Base-by-base conservation (phyloP, 2,329 filamentous ascomycete species). In the Neofusicoccum cordaticola region DNA sequence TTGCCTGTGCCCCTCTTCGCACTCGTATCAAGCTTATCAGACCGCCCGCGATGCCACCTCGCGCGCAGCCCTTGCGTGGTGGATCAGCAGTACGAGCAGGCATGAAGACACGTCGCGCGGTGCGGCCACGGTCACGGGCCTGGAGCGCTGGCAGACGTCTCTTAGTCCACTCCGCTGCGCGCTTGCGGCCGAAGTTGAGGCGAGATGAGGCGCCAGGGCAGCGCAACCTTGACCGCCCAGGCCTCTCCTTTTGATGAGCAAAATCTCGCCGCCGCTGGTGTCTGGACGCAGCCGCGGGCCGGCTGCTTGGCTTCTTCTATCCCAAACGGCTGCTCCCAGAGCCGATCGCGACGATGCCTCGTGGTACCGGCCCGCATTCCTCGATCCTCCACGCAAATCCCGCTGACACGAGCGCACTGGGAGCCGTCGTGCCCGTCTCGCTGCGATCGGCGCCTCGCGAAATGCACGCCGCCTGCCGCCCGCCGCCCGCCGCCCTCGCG, bases 351-450 rank as follows among this genome's bases (percentile, higher is more conserved):
- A 47, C 31, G 42, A 9, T 37, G 27, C 42, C 56, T 60, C 56
- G 56, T 60, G 56, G 42, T 37, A n/a, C 42, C 41, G 56, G 56
- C 56, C 56, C 56, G 53, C 56, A 47, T 3, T 19, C 39, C 42
- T 60, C 56, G 56, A 60, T 60, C 56, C 56, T 60, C 56, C 42
- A 27, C 56, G 56, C 42, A 60, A 60, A 60, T 60, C 56, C n/a
- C 56, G 17, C 31, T 5, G 56, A 39, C n/a, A 60, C 56, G 56
- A 45, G 42, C 41, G 56, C 56, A 60, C 56, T 47, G 56, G 37
- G 56, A 60, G 39, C 27, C 27, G 27, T 31, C 27, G 27, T 31
- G 27, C 53, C 22, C 56, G 56, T 35, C 56, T 45, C 56, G 41
- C 42, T 44, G 19, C 22, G 53, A 58, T 58, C 53, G 39, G 34